phyloP scores from a whole-genome alignment of 768 basidiomycete genomes.

The Tricholoma terreum region DNA sequence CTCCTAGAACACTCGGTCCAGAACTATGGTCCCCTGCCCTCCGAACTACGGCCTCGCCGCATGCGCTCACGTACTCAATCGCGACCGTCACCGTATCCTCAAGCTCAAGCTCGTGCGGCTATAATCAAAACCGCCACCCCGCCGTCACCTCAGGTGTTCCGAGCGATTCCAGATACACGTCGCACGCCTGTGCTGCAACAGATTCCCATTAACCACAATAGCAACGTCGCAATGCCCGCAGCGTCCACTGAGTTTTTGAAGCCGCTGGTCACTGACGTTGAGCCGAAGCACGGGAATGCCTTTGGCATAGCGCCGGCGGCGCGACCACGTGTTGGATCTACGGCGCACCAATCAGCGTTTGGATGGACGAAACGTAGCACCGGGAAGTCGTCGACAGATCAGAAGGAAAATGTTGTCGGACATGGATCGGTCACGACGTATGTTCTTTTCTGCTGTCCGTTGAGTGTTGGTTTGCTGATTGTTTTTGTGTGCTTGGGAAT shows the following conservation, averaged over 20 bases:
- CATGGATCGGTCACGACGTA: conserved; percentile 53
- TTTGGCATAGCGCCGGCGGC: conserved; percentile 32
- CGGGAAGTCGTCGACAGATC: conserved; percentile 48
- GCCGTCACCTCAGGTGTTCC: conserved; percentile 37
- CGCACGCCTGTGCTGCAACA: conserved; percentile 37
- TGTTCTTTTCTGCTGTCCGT: conserved; percentile 25
- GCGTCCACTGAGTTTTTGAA: conserved; percentile 41
- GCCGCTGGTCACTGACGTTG: conserved; percentile 34
- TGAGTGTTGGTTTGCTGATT: not conserved
- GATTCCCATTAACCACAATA: conserved; percentile 41
- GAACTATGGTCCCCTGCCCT: conserved; percentile 70
- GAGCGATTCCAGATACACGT: conserved; percentile 9
- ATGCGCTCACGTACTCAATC: conserved; percentile 67
- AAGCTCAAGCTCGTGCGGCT: conserved; percentile 30
- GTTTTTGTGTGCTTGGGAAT: not conserved
- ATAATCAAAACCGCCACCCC: conserved; percentile 36
- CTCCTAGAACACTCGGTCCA: conserved; percentile 70
- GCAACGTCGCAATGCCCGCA: conserved; percentile 36
- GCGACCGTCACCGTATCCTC: conserved; percentile 71
- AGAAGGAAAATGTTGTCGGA: conserved; percentile 50
- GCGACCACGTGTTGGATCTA: conserved; percentile 54
- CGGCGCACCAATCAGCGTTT: conserved; percentile 51
- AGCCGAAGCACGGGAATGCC: conserved; percentile 37
- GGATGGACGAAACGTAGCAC: conserved; percentile 66
- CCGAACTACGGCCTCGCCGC: conserved; percentile 61